phyloP scores from a whole-genome alignment of 2,329 filamentous ascomycete genomes.

The Biscogniauxia marginata region DNA sequence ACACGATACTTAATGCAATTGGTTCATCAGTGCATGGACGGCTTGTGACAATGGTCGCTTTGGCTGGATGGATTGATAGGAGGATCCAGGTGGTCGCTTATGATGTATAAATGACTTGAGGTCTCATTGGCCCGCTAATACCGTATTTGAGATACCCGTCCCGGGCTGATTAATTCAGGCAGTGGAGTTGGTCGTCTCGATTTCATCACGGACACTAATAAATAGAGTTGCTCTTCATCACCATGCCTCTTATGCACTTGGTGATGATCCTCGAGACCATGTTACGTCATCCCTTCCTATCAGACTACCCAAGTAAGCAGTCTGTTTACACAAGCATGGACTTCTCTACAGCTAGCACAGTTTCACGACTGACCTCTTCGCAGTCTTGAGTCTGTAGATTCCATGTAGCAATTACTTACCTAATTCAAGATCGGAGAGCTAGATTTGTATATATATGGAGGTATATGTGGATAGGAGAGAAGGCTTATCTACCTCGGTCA shows the following conservation, averaged over 20 bases:
- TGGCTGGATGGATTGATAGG: constrained; percentile 22
- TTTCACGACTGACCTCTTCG: too few relatives aligned
- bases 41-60: constrained; percentile 16
- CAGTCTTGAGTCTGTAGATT: too few relatives aligned
- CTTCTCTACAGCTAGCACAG: too few relatives aligned
- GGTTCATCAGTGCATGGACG: constrained; percentile 21
- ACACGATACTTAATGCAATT: constrained; percentile 25
- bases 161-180: constrained; percentile 26
- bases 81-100: constrained; percentile 25
- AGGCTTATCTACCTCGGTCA: too few relatives aligned
- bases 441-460: too few relatives aligned
- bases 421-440: too few relatives aligned
- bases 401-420: too few relatives aligned
- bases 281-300: too few relatives aligned
- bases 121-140: constrained; percentile 28
- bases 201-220: constrained; percentile 28
- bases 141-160: constrained; percentile 31
- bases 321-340: too few relatives aligned
- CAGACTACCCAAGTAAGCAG: too few relatives aligned
- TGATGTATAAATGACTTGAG: constrained; percentile 32
- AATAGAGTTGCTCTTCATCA: constrained; percentile 23
- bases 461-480: too few relatives aligned
- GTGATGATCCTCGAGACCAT: not conserved
- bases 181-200: constrained; percentile 28
- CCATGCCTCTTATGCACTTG: not conserved